Evolutionary conservation across 2,329 filamentous ascomycete species (phyloP).

Genomic region (Fusarium sp.): DNA sequence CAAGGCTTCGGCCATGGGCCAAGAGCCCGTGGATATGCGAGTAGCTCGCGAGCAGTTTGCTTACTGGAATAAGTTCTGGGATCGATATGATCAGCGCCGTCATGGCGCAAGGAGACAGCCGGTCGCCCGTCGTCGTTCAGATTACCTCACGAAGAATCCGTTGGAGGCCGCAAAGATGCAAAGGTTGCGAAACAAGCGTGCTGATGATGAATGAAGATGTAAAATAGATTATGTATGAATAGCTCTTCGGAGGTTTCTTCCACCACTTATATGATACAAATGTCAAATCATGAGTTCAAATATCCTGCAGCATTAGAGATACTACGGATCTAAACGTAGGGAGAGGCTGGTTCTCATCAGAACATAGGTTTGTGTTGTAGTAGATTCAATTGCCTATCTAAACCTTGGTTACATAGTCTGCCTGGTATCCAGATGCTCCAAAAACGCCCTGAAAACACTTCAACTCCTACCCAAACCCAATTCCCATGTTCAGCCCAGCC

Average conservation of each 20-base stretch:
- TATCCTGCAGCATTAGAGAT: neutral
- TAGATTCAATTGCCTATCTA: conserved; percentile 24
- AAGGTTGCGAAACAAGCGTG: neutral
- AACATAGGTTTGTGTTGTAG: neutral
- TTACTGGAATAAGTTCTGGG: conserved; percentile 45
- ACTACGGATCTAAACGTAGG: neutral
- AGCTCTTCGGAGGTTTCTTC: conserved; percentile 15
- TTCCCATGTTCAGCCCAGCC: neutral
- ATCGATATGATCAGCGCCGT: conserved; percentile 41
- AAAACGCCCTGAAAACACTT: conserved; percentile 20
- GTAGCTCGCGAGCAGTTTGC: conserved; percentile 28
- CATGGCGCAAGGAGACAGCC: conserved; percentile 11
- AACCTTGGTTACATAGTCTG: conserved; percentile 1
- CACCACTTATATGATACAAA: conserved; percentile 24
- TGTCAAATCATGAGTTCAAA: neutral
- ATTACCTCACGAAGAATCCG: neutral
- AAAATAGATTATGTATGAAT: conserved; percentile 24
- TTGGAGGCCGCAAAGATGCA: neutral
- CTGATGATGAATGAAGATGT: conserved; percentile 24
- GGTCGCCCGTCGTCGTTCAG: neutral
- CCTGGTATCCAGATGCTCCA: conserved; percentile 35
- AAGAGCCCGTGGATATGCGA: conserved; percentile 28
- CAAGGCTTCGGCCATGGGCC: conserved; percentile 4
- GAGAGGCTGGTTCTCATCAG: no score
- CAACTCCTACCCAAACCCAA: neutral